Conservation (phyloP, 2,329 filamentous ascomycete species). For the Aspergillus latus region DNA sequence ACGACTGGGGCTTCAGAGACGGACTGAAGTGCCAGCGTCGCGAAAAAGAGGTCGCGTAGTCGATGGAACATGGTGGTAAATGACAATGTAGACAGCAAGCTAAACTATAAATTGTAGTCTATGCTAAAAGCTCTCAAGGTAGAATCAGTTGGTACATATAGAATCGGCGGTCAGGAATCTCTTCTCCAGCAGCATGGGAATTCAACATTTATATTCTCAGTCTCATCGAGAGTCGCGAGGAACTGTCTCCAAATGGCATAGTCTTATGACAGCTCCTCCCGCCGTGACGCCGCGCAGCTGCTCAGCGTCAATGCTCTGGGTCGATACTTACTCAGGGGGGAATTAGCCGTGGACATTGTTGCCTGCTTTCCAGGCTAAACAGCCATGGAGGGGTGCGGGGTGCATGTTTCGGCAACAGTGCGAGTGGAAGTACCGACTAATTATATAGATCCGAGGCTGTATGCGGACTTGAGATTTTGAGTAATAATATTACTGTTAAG, state of each 20-base stretch:
- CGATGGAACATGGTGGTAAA: background rate
- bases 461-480: background rate
- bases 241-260: background rate
- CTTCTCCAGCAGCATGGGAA: no score
- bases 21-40: constrained; percentile 3
- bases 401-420: background rate
- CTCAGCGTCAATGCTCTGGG: background rate
- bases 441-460: background rate
- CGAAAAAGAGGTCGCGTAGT: background rate
- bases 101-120: no score
- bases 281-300: no score
- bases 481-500: background rate
- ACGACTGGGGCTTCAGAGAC: background rate
- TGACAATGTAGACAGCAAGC: background rate
- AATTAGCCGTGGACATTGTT: background rate
- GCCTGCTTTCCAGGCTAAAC: background rate
- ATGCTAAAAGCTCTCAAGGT: no score
- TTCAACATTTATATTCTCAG: background rate
- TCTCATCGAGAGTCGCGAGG: background rate
- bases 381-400: background rate
- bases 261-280: background rate
- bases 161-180: no score
- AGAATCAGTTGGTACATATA: no score
- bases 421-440: background rate
- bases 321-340: background rate